These are phyloP conservation scores for Eryngium alpinum DNA, from an alignment of 140 eudicot species.

Conservation along the genomic window DNA sequence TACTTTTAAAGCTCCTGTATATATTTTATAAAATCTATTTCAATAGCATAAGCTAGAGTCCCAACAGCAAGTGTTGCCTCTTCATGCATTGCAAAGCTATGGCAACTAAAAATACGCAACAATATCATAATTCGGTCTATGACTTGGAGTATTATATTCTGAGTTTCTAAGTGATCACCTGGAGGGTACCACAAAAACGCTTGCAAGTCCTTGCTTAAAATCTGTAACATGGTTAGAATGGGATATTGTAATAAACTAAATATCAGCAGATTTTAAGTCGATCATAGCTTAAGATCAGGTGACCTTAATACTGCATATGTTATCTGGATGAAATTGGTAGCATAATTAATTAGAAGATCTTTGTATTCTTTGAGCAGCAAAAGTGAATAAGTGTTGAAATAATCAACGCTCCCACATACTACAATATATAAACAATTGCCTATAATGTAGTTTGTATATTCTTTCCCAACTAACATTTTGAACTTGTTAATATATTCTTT, in stretches of 20 bases:
- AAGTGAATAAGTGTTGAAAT: not conserved
- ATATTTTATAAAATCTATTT: not conserved
- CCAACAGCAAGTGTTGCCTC: too few species aligned
- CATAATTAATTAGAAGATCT: not conserved
- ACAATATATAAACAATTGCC: not conserved
- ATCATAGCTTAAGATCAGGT: too few species aligned
- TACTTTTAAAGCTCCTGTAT: not conserved
- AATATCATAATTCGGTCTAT: conserved; percentile 71
- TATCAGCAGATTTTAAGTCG: too few species aligned
- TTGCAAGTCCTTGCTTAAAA: conserved; percentile 67
- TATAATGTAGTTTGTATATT: not conserved
- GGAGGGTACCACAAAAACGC: conserved; percentile 77
- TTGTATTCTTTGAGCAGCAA: not conserved
- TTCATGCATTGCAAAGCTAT: conserved; percentile 18
- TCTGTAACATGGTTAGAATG: too few species aligned
- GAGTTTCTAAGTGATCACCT: conserved; percentile 72
- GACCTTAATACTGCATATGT: too few species aligned
- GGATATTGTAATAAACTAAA: too few species aligned
- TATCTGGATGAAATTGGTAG: conserved; percentile 12
- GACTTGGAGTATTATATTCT: conserved; percentile 43
- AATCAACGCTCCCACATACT: conserved; percentile 2
- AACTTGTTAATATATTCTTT: conserved; percentile 8
- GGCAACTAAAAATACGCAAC: conserved; percentile 65
- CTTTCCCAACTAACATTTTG: not conserved
- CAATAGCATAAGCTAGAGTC: too few species aligned